phyloP scores from a whole-genome alignment of 352 stramenopile species.

The Globisporangium lucens region DNA sequence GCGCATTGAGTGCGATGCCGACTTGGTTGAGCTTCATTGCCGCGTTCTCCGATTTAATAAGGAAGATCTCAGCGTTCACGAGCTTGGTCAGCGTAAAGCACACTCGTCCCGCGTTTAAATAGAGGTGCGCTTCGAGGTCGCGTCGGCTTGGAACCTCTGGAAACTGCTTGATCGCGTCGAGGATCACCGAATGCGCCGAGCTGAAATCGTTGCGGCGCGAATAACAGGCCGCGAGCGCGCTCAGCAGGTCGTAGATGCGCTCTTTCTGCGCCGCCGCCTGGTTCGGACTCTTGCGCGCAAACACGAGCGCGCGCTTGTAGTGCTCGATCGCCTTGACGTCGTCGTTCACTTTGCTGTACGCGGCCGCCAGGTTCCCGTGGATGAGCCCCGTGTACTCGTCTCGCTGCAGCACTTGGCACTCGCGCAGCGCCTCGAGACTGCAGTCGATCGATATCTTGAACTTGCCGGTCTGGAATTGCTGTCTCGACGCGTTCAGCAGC shows the following conservation, averaged over 20 bases:
- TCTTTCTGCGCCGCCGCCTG: slow-evolving; percentile 36
- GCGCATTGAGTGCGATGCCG: slow-evolving; percentile 39
- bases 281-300: slow-evolving; percentile 31
- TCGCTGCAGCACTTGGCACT: slow-evolving; percentile 50
- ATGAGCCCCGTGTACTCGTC: slow-evolving; percentile 64
- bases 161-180: slow-evolving; percentile 48
- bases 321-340: slow-evolving; percentile 59
- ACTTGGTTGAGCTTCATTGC: slow-evolving; percentile 25
- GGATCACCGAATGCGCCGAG: slow-evolving; percentile 48
- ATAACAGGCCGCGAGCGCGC: slow-evolving; percentile 50
- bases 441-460: slow-evolving; percentile 48
- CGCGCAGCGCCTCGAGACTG: slow-evolving; percentile 41
- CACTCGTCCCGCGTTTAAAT: slow-evolving; percentile 57
- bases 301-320: slow-evolving; percentile 51
- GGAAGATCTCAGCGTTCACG: slow-evolving; percentile 37
- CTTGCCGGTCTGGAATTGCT: slow-evolving; percentile 57
- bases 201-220: slow-evolving; percentile 52
- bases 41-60: slow-evolving; percentile 37
- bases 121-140: slow-evolving; percentile 43
- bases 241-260: slow-evolving; percentile 56
- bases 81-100: slow-evolving; percentile 52
- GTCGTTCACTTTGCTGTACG: slow-evolving; percentile 50
- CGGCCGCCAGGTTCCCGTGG: slow-evolving; percentile 61
- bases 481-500: slow-evolving; percentile 46
- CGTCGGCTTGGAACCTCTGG: slow-evolving; percentile 35